Base-by-base conservation (phyloP, 2,329 filamentous ascomycete genomes). In the Trichoderma hamatum region DNA sequence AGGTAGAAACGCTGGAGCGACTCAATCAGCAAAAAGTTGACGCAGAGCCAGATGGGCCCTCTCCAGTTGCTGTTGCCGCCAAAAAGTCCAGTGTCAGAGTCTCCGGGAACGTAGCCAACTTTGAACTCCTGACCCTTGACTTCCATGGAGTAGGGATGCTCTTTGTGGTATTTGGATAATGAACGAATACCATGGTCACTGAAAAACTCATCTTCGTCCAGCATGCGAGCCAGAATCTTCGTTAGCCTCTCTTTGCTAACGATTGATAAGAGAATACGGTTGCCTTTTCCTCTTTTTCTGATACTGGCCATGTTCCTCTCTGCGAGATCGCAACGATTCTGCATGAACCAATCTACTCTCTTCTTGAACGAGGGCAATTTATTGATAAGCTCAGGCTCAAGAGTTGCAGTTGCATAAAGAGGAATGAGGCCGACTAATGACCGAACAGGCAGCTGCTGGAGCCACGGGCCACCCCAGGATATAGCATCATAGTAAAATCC, bases 401-500 rank as follows among this genome's bases (percentile, higher is more conserved):
- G 84, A 0, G 96, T 98, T 71, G 96, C 84, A 3, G 94, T 96
- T 7, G 94, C 94, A 77, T 96, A 98, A 13, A 98, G 87, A 1
- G 95, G 95, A 72, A 98, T 98, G 69, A 98, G 84, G 13, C 96
- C 95, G 64, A 98, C 95, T 9, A 98, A 87, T 19, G 95, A 98
- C 69, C 94, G 87, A 64, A 98, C 93, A 1, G 93, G 94, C 76
- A 98, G 87, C 80, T 97, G 94, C 76, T 97, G 93, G 65, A 92
- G 92, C 90, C 91, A 97, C 9, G 94, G 94, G 10, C 94, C 94
- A 61, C 95, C 95, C 89, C 93, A 98, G 1, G 94, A 96, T 72
- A 98, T 98, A 30, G 95, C 95, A 81, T 98, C 95, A 78, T 98
- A 98, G 85, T 98, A 98, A 84, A 98, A 98, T 68, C 93, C 94